A percentile compares a stretch with the other conserved stretches of the same genome.
These are phyloP conservation scores for Dalbergia cochinchinensis DNA, from an alignment of 306 rosid genomes.

Conservation along the genomic window DNA sequence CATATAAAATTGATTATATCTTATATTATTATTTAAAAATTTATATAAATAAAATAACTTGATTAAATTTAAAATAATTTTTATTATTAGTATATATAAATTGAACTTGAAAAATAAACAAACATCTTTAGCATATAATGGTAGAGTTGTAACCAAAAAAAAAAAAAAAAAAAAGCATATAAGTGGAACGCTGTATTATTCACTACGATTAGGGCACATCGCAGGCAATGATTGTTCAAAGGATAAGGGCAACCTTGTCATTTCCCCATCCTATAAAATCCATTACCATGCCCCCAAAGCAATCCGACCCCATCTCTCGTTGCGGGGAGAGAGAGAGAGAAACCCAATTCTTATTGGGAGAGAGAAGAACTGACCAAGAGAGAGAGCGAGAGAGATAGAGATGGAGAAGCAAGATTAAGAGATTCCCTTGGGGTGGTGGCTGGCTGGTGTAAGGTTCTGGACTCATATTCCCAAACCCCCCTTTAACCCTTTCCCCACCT, in stretches of 20 bases:
- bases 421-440: constrained; percentile 54
- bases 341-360: background rate
- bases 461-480: background rate
- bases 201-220: too few species aligned
- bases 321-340: background rate
- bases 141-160: too few species aligned
- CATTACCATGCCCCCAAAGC: background rate
- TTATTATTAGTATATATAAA: too few species aligned
- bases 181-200: too few species aligned
- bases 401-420: constrained; percentile 49
- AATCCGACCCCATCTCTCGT: background rate
- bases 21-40: too few species aligned
- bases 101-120: too few species aligned
- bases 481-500: background rate
- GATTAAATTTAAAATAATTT: too few species aligned
- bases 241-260: background rate
- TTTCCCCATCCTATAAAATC: background rate
- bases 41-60: too few species aligned
- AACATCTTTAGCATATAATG: too few species aligned
- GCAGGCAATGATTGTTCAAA: background rate
- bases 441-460: constrained; percentile 39
- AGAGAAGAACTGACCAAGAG: background rate
- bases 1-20: too few species aligned
- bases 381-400: background rate
- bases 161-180: too few species aligned